Conservation (phyloP, 768 basidiomycete genomes). For the Leccinum boreale region DNA sequence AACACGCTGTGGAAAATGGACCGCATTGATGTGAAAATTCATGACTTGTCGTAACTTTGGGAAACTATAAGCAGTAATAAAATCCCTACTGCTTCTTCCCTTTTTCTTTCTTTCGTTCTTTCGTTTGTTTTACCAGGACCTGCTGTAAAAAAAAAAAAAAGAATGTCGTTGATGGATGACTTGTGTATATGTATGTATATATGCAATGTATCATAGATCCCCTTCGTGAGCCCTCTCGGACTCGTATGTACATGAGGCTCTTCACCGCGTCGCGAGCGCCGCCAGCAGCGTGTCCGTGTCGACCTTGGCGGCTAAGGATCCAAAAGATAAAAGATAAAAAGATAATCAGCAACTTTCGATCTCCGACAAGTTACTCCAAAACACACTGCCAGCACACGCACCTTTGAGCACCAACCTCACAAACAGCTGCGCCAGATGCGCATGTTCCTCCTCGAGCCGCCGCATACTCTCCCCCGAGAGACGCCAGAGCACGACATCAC, state of each 20-base stretch:
- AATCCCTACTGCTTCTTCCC: background rate
- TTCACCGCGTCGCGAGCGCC: conserved; percentile 46
- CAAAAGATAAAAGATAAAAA: background rate
- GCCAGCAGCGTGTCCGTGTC: conserved; percentile 61
- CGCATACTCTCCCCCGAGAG: conserved; percentile 58
- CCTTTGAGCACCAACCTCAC: conserved; percentile 72
- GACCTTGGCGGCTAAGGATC: conserved; percentile 53
- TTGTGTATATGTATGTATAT: background rate
- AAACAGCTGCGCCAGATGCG: conserved; percentile 62
- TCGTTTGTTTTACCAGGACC: background rate
- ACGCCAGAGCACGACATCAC: conserved; percentile 78
- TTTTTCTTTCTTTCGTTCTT: background rate
- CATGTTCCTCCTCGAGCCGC: conserved; percentile 63
- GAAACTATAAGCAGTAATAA: background rate
- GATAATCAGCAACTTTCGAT: background rate
- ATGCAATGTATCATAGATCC: background rate
- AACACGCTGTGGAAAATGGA: background rate
- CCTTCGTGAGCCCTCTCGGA: background rate
- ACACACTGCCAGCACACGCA: conserved; percentile 53
- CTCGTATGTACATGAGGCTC: no score
- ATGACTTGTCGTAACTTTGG: background rate
- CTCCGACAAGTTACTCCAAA: background rate
- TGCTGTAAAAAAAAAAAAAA: background rate
- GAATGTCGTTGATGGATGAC: conserved; percentile 6
- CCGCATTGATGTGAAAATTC: background rate